Conservation (phyloP, 1,139 yeast species). For the Geotrichum citri-aurantii region DNA sequence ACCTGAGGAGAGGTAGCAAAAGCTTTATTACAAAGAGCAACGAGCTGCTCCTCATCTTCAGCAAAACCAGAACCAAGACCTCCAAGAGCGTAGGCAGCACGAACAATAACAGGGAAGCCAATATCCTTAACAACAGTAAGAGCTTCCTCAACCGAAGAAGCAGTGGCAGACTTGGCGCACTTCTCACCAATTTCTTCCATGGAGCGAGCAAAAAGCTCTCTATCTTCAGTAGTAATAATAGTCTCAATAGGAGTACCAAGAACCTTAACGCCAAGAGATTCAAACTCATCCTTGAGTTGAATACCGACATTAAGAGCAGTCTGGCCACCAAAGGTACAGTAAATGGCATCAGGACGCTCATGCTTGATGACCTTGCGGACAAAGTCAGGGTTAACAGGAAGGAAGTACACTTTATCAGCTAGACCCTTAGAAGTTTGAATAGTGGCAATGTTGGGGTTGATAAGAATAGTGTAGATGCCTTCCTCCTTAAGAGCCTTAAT, state of each 20-base stretch:
- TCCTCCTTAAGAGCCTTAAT: conserved; percentile 81
- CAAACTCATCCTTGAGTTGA: conserved; percentile 91
- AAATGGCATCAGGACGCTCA: conserved; percentile 96
- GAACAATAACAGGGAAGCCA: conserved; percentile 93
- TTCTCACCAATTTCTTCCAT: conserved; percentile 94
- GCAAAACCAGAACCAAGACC: conserved; percentile 99
- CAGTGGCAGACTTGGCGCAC: conserved; percentile 90
- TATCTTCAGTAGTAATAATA: conserved; percentile 93
- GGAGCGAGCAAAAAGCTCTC: conserved; percentile 90
- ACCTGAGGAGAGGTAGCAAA: conserved; percentile 96
- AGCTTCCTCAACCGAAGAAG: conserved; percentile 73
- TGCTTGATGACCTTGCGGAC: conserved; percentile 91
- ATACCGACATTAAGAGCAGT: conserved; percentile 96
- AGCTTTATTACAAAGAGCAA: conserved; percentile 81
- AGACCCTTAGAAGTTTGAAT: conserved; percentile 94
- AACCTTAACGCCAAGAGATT: conserved; percentile 83
- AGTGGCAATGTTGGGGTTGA: conserved; percentile 96
- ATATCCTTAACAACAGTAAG: conserved; percentile 75
- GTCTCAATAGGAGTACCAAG: conserved; percentile 96
- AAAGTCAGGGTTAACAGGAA: conserved; percentile 94
- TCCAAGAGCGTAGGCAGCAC: conserved; percentile 97
- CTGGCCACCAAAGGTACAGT: conserved; percentile 97
- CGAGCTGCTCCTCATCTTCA: conserved; percentile 76
- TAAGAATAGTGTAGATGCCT: conserved; percentile 73
- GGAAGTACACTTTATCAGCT: conserved; percentile 90